Evolutionary conservation across 768 basidiomycete species (phyloP).

Genomic region (Mrakia frigida): DNA sequence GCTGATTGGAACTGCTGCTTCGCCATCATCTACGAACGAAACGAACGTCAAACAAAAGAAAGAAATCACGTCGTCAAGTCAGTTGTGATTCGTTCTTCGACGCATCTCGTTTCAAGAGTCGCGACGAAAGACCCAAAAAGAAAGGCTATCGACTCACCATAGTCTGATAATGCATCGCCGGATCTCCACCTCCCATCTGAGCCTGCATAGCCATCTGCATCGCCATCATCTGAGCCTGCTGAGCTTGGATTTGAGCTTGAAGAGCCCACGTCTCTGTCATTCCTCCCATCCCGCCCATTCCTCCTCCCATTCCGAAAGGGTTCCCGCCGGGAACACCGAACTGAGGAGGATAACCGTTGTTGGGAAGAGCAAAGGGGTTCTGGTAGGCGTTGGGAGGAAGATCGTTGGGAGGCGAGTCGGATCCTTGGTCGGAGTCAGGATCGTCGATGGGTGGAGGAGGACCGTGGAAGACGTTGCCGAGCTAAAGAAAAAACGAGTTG

Average conservation of each 20-base stretch:
- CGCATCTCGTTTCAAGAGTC: no score
- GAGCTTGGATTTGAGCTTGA: slow-evolving; percentile 30
- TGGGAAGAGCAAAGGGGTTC: not conserved
- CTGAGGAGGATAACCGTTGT: not conserved
- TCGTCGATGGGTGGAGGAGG: slow-evolving; percentile 13
- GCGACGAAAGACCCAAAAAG: no score
- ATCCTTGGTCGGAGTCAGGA: not conserved
- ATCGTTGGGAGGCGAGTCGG: not conserved
- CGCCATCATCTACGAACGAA: slow-evolving; percentile 30
- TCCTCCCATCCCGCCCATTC: not conserved
- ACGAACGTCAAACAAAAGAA: not conserved
- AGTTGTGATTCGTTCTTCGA: not conserved
- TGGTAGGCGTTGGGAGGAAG: not conserved
- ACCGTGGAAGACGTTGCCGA: slow-evolving; percentile 30
- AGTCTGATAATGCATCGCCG: slow-evolving; percentile 29
- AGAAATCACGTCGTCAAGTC: not conserved
- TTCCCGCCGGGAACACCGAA: not conserved
- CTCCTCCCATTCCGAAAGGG: not conserved
- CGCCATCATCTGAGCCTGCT: slow-evolving; percentile 31
- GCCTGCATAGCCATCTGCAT: slow-evolving; percentile 30
- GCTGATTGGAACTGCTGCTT: slow-evolving; percentile 26
- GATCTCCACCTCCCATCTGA: slow-evolving; percentile 24
- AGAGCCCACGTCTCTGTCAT: slow-evolving; percentile 17
- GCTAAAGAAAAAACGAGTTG: not conserved
- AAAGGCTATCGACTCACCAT: slow-evolving; percentile 17